These are phyloP conservation scores for Morella rubra DNA, from an alignment of 306 rosid species.

Conservation along the genomic window DNA sequence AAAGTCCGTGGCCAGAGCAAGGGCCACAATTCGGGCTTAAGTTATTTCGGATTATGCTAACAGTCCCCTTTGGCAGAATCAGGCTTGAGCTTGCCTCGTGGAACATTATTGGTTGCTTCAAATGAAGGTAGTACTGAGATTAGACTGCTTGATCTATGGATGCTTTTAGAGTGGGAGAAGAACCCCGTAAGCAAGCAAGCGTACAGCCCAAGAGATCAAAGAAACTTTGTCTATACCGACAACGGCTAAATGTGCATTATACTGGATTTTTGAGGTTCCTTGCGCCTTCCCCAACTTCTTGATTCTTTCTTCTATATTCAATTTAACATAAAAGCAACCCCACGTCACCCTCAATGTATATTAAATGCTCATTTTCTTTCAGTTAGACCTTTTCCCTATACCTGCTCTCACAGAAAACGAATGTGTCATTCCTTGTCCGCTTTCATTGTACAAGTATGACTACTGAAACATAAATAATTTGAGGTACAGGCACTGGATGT, in stretches of 20 bases:
- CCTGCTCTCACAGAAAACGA: background rate
- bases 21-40: slow-evolving; percentile 42
- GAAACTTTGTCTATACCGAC: slow-evolving; percentile 12
- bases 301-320: slow-evolving; percentile 9
- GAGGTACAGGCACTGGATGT: background rate
- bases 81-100: background rate
- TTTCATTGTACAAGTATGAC: background rate
- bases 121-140: slow-evolving; percentile 23
- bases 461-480: background rate
- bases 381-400: slow-evolving; percentile 3
- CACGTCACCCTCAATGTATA: slow-evolving; percentile 7
- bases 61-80: background rate
- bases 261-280: slow-evolving; percentile 9
- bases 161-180: slow-evolving; percentile 6
- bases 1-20: slow-evolving; percentile 67
- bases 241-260: slow-evolving; percentile 26
- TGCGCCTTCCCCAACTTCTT: slow-evolving; percentile 5
- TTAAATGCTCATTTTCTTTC: slow-evolving; percentile 4
- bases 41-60: background rate
- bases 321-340: slow-evolving; percentile 27
- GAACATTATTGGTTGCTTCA: background rate
- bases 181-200: slow-evolving; percentile 12
- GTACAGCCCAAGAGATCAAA: slow-evolving; percentile 26
- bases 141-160: slow-evolving; percentile 11
- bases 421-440: background rate